Evolutionary conservation across 345 rosid species (phyloP), one percentile per base, ranked within the genome.

Genomic region (Populus pruinosa): DNA sequence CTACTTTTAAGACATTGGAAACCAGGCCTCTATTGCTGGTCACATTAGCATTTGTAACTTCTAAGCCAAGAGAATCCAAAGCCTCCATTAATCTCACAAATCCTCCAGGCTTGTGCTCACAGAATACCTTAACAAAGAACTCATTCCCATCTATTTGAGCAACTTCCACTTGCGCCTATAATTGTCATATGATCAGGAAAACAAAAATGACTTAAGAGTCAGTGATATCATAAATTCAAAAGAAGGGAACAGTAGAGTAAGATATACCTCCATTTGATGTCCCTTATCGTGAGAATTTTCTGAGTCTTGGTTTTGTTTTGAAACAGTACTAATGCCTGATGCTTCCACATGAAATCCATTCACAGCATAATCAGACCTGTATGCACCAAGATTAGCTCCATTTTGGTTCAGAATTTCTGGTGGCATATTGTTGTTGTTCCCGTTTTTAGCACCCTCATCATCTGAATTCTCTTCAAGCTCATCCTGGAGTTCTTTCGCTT

Each of bases 191-290:
- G 33, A 31, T 6, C 44, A 75, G n/a, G 55, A 18, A 43, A 31
- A 14, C 5, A 43, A 47, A 49, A 21, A 66, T 33, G 61, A 12
- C 43, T 71, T 2, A 2, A 50, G 6, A 62, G 29, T n/a, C 4
- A 0, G 7, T 5, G 16, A 63, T n/a, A 23, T 5, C 12, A 16
- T 5, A 53, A 29, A 70, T 49, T 31, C 16, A 13, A 8, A 53
- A 18, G 23, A 33, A 18, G 18, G 61, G 29, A 36, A 7, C 39
- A 67, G 8, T 8, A 16, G 27, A 67, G 25, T 63, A 29, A 47
- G 13, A 18, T 75, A n/a, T 80, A 90, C 98, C 99, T 92, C 99
- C 98, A 96, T 96, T 71, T 92, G 98, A 76, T 91, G 99, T 79
- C 88, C 87, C 87, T 91, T 91, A 56, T 92, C 92, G 55, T 77